Evolutionary conservation across 257 asterid species (phyloP), one percentile per base, ranked within the genome.

Genomic region (Primulina tabacum): DNA sequence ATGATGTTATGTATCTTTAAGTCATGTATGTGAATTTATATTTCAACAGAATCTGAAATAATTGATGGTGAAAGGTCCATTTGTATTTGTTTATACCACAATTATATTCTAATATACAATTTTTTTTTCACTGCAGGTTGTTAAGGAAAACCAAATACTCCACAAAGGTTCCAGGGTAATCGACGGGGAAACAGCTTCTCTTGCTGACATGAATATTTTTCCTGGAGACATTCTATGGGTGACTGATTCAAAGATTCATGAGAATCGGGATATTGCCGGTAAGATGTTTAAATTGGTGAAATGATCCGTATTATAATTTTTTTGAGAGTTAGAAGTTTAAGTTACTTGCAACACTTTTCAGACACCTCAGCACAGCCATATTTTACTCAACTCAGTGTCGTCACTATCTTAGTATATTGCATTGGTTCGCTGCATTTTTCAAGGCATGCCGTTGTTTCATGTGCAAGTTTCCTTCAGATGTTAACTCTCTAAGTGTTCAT

Each of bases 261-360:
- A 93, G 86, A 83, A 89, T 75, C 97, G 97, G 76, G 99, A 90
- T 80, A 93, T 93, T 89, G 97, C 97, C 68, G 99, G 99, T 93
- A 86, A 72, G 78, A 7, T 60, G 62, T 66, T n/a, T 62, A 61
- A 56, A 40, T 71, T 43, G 60, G 30, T 64, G 60, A 58, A 5
- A 65, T 65, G 65, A 69, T 55, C 33, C 37, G 33, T 67, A 28
- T 40, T 47, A 53, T 77, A 52, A 38, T 73, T 28, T 59, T 67
- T 60, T 29, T 7, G 24, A 52, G 29, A n/a, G 26, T 6, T 72
- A 57, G 47, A 60, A 65, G 47, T 57, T 65, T 32, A 29, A 21
- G 69, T 20, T 21, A 38, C 21, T 38, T 71, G n/a, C 12, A 61
- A 32, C 37, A 34, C 29, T 58, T 73, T 7, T 26, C 9, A 32